Base-by-base conservation (phyloP, 306 rosid species). In the Clitoria ternatea region DNA sequence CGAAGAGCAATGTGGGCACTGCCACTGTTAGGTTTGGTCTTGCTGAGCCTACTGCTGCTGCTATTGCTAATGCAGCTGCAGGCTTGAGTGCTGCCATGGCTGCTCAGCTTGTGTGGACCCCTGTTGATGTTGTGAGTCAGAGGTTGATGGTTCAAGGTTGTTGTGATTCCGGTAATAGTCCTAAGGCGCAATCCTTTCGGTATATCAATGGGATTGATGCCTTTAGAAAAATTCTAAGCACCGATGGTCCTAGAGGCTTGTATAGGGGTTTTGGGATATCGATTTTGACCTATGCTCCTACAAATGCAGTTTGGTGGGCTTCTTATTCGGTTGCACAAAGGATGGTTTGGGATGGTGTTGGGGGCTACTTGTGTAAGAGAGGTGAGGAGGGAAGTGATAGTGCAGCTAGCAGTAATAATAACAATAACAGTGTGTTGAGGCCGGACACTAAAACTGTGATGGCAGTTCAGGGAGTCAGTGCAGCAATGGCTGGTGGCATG, bases 231-330 rank as follows among this genome's bases (percentile, higher is more conserved):
- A 92, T 92, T 60, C 67, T 92, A 2, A 72, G 49, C 18, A 55
- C 84, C 7, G 97, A 92, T 69, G 97, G 96, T 4, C 82, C 74
- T 4, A 86, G 84, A 61, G 97, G 97, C 7, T 78, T 92, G 77
- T 92, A 79, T 55, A 75, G 79, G 55, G 79, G 79, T 53, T 75
- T 75, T 43, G 79, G 79, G 61, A 75, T 75, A 37, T 92, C 97
- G 1, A 87, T 92, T 79, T 65, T 89, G 85, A 92, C 97, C 0
- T 85, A 92, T 64, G 96, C 96, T 2, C 97, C 97, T 14, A 85
- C 92, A 2, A 92, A 89, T 81, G 97, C 97, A 0, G 83, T 92
- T 33, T 92, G 97, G 97, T 92, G 97, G 97, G 97, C 94, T 5
- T 87, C 97, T 0, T 92, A 92, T 77, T 89, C 89, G 64, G 89